phyloP scores from a whole-genome alignment of 2,329 filamentous ascomycete genomes.

The Pseudogymnoascus sp. region DNA sequence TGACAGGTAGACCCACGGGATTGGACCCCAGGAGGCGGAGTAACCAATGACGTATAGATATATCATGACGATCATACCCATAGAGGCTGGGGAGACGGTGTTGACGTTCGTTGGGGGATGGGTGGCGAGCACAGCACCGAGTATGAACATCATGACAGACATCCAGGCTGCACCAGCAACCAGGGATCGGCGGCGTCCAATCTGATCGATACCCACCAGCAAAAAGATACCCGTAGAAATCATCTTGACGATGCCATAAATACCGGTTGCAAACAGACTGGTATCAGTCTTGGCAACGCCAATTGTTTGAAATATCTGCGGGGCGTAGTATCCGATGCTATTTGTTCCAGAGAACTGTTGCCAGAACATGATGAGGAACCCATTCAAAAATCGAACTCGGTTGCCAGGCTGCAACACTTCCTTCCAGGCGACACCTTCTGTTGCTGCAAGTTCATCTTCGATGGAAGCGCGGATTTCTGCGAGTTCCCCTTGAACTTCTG shows the following conservation, averaged over 20 bases:
- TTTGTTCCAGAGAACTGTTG: constrained; percentile 27
- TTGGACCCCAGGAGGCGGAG: constrained; percentile 43
- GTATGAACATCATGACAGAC: constrained; percentile 44
- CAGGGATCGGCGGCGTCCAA: constrained; percentile 41
- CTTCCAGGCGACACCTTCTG: constrained; percentile 41
- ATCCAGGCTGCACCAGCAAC: constrained; percentile 40
- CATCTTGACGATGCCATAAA: constrained; percentile 65
- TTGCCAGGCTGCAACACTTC: constrained; percentile 39
- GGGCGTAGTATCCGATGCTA: constrained; percentile 21
- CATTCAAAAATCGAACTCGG: constrained; percentile 33
- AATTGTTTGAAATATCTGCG: constrained; percentile 55
- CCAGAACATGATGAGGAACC: constrained; percentile 39
- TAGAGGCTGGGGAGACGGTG: constrained; percentile 36
- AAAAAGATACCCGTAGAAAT: constrained; percentile 50
- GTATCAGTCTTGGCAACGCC: constrained; percentile 48
- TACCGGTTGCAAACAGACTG: constrained; percentile 60
- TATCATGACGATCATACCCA: constrained; percentile 21
- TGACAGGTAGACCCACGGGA: constrained; percentile 43
- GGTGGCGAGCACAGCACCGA: constrained; percentile 38
- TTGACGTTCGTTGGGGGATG: constrained; percentile 28
- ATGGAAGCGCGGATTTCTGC: constrained; percentile 55
- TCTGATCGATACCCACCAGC: constrained; percentile 33
- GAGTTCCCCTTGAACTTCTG: constrained; percentile 47
- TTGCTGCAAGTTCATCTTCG: constrained; percentile 63
- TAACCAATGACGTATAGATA: constrained; percentile 31